Base-by-base conservation (phyloP, 2,329 filamentous ascomycete species). In the Colletotrichum sidae region DNA sequence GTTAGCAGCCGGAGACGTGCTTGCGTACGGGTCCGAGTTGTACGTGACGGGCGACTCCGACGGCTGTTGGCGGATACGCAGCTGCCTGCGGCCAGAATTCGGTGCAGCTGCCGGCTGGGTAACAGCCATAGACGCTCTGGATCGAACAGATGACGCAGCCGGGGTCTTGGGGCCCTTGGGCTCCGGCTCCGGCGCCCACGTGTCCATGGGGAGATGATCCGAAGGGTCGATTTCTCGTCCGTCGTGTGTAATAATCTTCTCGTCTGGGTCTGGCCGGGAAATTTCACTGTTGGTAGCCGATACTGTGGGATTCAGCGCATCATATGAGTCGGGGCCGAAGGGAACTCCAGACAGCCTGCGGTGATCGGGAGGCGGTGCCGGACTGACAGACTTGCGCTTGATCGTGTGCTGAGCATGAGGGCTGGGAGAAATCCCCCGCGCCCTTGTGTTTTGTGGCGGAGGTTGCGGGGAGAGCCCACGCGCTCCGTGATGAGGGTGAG, bases 171-270 rank as follows among this genome's bases (percentile, higher is more conserved):
- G 66, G 2, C 61, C 68, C 66, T 77, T 77, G 2, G 85, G 83
- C 70, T 92, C 90, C 0, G 91, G 91, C 71, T 94, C 91, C 0
- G 91, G 91, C 2, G 91, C 91, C 91, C 91, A 94, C 1, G 88
- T 88, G 60, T 92, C 88, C 74, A 93, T 86, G 0, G 92, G 92
- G 12, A 94, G 82, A 73, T 94, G 92, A 75, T 95, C 92, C 0
- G 91, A 93, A 1, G 92, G 92, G 72, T 95, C 92, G 60, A 95
- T 86, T 71, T 93, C 90, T 60, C 90, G 85, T 7, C 92, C 92
- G 73, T 93, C 91, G 68, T 91, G 85, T 1, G 88, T 91, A 57
- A 94, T 88, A 67, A 94, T 93, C 72, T 92, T 92, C 8, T 87
- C 89, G 55, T 86, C 84, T 1, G 83, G 78, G 57, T 88, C 80